Conservation (phyloP, 2,329 filamentous ascomycete genomes). For the Alternaria rosae region DNA sequence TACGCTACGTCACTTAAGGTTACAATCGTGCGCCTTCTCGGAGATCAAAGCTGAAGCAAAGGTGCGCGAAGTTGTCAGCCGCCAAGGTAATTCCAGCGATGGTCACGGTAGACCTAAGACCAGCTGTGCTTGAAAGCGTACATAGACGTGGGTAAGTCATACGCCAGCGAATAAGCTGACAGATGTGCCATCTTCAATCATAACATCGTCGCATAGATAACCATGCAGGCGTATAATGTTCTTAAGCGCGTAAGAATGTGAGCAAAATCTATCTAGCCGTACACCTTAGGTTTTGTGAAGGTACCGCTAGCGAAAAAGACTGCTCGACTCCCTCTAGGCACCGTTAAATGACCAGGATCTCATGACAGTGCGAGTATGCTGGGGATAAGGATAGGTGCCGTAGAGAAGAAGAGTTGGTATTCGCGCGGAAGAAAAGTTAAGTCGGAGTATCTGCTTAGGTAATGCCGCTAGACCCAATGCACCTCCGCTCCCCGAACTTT, state of each 20-base stretch:
- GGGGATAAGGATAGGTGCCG: conserved; percentile 93
- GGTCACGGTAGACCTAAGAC: not conserved
- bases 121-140: not conserved
- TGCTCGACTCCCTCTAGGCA: conserved; percentile 83
- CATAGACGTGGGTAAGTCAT: not conserved
- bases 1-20: too few relatives aligned
- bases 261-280: conserved; percentile 97
- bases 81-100: not conserved
- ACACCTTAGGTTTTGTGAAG: conserved; percentile 77
- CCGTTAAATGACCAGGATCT: conserved; percentile 83
- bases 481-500: conserved; percentile 44
- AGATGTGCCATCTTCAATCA: not conserved
- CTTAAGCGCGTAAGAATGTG: conserved; percentile 62
- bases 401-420: conserved; percentile 51
- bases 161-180: not conserved
- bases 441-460: conserved; percentile 19
- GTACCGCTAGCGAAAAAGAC: conserved; percentile 99
- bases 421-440: conserved; percentile 30
- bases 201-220: not conserved
- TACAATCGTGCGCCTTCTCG: not conserved
- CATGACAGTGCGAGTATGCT: conserved; percentile 71
- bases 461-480: conserved; percentile 34
- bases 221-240: not conserved
- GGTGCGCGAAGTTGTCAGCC: not conserved
- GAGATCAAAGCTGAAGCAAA: not conserved